These are phyloP conservation scores for Cydonia oblonga DNA, from an alignment of 331 rosid species.

Conservation along the genomic window DNA sequence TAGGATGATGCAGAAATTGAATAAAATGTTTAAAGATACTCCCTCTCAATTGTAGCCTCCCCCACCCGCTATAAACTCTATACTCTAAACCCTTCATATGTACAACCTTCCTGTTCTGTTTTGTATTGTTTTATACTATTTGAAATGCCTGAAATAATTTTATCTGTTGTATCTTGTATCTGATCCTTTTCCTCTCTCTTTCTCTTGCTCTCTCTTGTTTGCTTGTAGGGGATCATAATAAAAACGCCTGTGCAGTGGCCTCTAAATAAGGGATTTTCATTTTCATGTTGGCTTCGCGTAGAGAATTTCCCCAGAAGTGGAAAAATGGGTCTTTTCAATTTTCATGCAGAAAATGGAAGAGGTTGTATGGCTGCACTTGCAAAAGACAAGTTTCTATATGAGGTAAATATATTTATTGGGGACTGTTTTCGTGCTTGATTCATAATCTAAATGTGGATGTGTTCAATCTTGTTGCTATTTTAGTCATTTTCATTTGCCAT, in stretches of 20 bases:
- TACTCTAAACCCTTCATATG: background rate
- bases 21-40: background rate
- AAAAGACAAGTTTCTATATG: constrained; percentile 67
- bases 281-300: constrained; percentile 93
- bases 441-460: background rate
- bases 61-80: background rate
- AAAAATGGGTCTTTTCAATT: constrained; percentile 86
- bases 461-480: background rate
- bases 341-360: constrained; percentile 82
- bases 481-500: background rate
- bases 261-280: constrained; percentile 75
- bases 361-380: constrained; percentile 76
- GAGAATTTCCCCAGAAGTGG: constrained; percentile 87
- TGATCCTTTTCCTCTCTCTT: too few species aligned
- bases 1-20: too few species aligned
- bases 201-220: constrained; percentile 7
- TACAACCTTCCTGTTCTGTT: background rate
- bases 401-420: constrained; percentile 39
- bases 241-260: constrained; percentile 94
- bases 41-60: background rate
- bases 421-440: constrained; percentile 5
- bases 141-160: too few species aligned
- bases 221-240: constrained; percentile 69
- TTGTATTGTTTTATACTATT: too few species aligned
- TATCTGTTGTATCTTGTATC: too few species aligned